Conservation (phyloP, 257 asterid species). For the Fraxinus excelsior region DNA sequence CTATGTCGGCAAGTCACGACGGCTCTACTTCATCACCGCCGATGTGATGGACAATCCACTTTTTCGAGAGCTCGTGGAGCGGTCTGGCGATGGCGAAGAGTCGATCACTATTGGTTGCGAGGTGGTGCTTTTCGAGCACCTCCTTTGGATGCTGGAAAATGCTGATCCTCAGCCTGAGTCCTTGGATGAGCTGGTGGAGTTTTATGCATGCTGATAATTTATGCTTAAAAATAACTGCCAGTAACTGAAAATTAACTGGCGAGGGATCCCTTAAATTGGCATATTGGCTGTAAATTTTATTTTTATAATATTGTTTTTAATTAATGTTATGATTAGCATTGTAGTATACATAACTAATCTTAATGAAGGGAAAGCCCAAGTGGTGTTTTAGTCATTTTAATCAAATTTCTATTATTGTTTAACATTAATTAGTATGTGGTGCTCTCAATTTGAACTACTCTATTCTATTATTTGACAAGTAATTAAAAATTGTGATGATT, state of each 20-base stretch:
- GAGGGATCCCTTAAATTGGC: background rate
- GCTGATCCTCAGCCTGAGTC: slow-evolving; percentile 92
- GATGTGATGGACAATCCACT: slow-evolving; percentile 83
- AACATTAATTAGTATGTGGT: too few relatives aligned
- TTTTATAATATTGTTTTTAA: background rate
- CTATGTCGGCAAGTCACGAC: slow-evolving; percentile 86
- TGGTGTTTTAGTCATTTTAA: too few relatives aligned
- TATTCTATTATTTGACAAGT: too few relatives aligned
- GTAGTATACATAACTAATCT: background rate
- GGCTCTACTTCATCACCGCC: slow-evolving; percentile 73
- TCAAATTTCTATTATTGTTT: too few relatives aligned
- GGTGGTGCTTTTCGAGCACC: slow-evolving; percentile 89
- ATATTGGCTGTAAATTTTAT: slow-evolving; percentile 1
- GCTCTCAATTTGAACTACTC: too few relatives aligned
- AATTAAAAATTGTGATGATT: too few relatives aligned
- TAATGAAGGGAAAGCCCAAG: too few relatives aligned
- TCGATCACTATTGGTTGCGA: slow-evolving; percentile 67
- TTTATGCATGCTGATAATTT: slow-evolving; percentile 61
- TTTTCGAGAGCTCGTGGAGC: slow-evolving; percentile 74
- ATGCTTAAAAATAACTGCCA: background rate
- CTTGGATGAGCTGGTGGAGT: slow-evolving; percentile 69
- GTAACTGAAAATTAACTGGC: background rate
- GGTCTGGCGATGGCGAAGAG: slow-evolving; percentile 36
- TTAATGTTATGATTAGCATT: background rate
- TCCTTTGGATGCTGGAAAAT: slow-evolving; percentile 77